A percentile compares a stretch with the other conserved stretches of the same genome.
Evolutionary conservation across 139 green algal species (phyloP).

Genomic region (Pseudopediastrum boryanum): DNA sequence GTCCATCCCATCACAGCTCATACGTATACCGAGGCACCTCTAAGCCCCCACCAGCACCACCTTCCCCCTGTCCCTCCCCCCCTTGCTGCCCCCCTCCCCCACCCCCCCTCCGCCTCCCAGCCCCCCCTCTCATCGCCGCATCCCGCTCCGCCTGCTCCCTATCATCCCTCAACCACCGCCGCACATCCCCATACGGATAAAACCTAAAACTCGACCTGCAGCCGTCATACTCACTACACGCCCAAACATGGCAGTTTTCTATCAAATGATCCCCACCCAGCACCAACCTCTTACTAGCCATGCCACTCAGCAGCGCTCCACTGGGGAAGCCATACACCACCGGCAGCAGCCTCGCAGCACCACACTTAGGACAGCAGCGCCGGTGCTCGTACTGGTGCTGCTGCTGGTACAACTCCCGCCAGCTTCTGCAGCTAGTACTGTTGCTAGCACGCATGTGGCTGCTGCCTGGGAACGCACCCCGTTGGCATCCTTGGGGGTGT

Average conservation of each 20-base stretch:
- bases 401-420: constrained; percentile 21
- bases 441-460: too few relatives aligned
- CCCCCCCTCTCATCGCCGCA: background rate
- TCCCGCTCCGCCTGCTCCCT: background rate
- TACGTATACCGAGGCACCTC: constrained; percentile 31
- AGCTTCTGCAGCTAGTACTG: constrained; percentile 3
- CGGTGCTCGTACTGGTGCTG: constrained; percentile 24
- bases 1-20: constrained; percentile 5
- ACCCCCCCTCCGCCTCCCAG: background rate
- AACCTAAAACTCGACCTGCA: constrained; percentile 24
- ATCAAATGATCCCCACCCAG: constrained; percentile 60
- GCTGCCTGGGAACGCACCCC: too few relatives aligned
- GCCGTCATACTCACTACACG: constrained; percentile 30
- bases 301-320: constrained; percentile 33
- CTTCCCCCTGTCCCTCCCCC: background rate
- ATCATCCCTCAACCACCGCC: constrained; percentile 26
- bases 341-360: constrained; percentile 34
- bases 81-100: background rate
- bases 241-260: constrained; percentile 52
- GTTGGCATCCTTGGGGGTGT: too few relatives aligned
- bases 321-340: constrained; percentile 60
- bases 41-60: background rate
- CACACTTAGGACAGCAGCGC: constrained; percentile 49
- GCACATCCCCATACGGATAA: constrained; percentile 13
- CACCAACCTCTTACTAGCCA: constrained; percentile 39